Evolutionary conservation across 352 stramenopile genomes (phyloP).

Genomic region (Globisporangium irregulare): DNA sequence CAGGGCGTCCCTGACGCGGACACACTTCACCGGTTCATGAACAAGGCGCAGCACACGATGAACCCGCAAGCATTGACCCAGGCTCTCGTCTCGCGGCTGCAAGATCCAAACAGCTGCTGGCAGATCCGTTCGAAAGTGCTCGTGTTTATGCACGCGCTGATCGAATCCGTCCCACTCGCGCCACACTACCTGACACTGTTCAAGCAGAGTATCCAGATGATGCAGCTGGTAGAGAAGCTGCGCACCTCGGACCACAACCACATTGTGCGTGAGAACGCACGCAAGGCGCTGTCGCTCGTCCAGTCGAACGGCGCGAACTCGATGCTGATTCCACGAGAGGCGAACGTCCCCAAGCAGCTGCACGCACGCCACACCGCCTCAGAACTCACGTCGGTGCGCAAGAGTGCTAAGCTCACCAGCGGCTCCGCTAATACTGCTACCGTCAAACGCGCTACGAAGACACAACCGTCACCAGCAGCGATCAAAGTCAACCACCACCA

Average conservation of each 20-base stretch:
- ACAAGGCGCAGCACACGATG: slow-evolving; percentile 32
- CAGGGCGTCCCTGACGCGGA: slow-evolving; percentile 50
- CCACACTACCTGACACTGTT: slow-evolving; percentile 32
- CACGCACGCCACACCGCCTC: slow-evolving; percentile 18
- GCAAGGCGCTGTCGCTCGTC: slow-evolving; percentile 55
- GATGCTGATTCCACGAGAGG: slow-evolving; percentile 31
- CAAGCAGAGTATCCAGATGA: slow-evolving; percentile 19
- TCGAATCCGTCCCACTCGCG: slow-evolving; percentile 40
- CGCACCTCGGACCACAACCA: slow-evolving; percentile 35
- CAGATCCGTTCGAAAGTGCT: slow-evolving; percentile 54
- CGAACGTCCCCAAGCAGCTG: slow-evolving; percentile 13
- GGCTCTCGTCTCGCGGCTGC: slow-evolving; percentile 37
- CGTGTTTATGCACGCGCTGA: slow-evolving; percentile 51
- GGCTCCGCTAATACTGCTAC: background rate
- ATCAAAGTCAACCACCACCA: slow-evolving; percentile 20
- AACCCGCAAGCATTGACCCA: slow-evolving; percentile 26
- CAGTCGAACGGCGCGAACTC: slow-evolving; percentile 43
- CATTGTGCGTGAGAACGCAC: slow-evolving; percentile 44
- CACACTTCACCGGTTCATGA: slow-evolving; percentile 41
- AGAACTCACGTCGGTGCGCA: slow-evolving; percentile 10
- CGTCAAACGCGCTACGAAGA: slow-evolving; percentile 19
- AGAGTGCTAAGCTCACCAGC: background rate
- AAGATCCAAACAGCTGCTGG: slow-evolving; percentile 35
- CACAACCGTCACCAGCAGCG: slow-evolving; percentile 9
- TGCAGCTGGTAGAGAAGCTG: slow-evolving; percentile 34